Conservation (phyloP, 306 rosid species). For the Fragaria vesca region DNA sequence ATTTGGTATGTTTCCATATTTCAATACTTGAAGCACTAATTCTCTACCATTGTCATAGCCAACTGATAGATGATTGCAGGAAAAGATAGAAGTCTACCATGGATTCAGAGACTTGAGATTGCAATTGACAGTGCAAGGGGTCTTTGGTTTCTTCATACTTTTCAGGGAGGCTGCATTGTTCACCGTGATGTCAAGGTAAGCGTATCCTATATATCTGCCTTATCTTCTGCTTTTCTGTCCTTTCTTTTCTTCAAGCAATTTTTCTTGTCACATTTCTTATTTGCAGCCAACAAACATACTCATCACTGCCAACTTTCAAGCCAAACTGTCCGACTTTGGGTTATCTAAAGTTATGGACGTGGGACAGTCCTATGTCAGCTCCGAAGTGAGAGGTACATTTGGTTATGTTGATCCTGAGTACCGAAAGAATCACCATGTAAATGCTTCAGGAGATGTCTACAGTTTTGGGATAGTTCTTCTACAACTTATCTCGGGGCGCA, state of each 20-base stretch:
- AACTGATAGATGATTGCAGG: constrained; percentile 32
- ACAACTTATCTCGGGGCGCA: constrained; percentile 61
- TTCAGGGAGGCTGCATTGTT: constrained; percentile 58
- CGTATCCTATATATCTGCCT: neutral
- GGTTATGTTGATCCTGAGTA: constrained; percentile 76
- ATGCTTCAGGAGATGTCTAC: constrained; percentile 64
- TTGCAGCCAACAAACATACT: constrained; percentile 72
- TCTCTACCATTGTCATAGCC: neutral
- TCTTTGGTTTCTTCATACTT: constrained; percentile 61
- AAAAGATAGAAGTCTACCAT: constrained; percentile 47
- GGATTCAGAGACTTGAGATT: constrained; percentile 58
- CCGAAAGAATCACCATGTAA: constrained; percentile 55
- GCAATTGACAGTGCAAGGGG: constrained; percentile 63
- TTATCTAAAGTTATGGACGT: constrained; percentile 57
- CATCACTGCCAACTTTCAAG: constrained; percentile 47
- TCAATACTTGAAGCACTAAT: neutral
- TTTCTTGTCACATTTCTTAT: constrained; percentile 12
- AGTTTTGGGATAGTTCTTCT: constrained; percentile 63
- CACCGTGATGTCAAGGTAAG: constrained; percentile 71
- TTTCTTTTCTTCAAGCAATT: constrained; percentile 1
- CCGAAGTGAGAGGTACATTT: constrained; percentile 73
- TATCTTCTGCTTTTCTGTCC: neutral
- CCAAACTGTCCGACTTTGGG: constrained; percentile 68
- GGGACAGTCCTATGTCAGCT: constrained; percentile 58
- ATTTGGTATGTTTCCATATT: constrained; percentile 42